Evolutionary conservation across 2,329 filamentous ascomycete genomes (phyloP).

Genomic region (Ascochyta fabae): DNA sequence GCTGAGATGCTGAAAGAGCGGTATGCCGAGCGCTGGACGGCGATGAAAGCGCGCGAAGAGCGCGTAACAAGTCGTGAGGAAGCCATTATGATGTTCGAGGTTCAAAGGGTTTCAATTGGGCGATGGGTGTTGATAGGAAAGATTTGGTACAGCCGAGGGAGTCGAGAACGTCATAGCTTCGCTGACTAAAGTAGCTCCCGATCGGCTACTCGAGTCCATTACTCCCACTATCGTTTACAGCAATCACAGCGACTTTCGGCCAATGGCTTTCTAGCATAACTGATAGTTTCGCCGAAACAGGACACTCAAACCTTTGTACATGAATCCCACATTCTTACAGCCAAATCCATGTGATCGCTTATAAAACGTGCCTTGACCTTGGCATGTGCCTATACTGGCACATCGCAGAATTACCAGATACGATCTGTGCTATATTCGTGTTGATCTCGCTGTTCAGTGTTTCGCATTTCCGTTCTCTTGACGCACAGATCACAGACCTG

Average conservation of each 20-base stretch:
- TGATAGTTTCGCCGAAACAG: too few relatives aligned
- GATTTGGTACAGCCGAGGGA: slow-evolving; percentile 27
- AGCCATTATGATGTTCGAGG: slow-evolving; percentile 50
- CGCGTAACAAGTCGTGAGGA: slow-evolving; percentile 54
- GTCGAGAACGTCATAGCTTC: slow-evolving; percentile 34
- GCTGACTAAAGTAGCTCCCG: slow-evolving; percentile 22
- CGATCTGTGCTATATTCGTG: too few relatives aligned
- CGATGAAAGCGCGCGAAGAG: slow-evolving; percentile 52
- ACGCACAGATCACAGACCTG: too few relatives aligned
- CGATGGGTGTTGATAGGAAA: slow-evolving; percentile 24
- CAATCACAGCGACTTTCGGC: neutral
- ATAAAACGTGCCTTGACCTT: too few relatives aligned
- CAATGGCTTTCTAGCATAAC: too few relatives aligned
- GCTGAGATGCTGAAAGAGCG: slow-evolving; percentile 49
- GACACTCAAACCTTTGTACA: too few relatives aligned
- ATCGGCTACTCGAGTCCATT: slow-evolving; percentile 29
- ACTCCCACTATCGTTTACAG: slow-evolving; percentile 4
- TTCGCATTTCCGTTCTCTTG: too few relatives aligned
- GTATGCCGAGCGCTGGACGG: slow-evolving; percentile 42
- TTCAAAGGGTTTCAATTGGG: slow-evolving; percentile 9
- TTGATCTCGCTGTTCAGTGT: too few relatives aligned
- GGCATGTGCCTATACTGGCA: too few relatives aligned
- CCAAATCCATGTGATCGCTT: too few relatives aligned
- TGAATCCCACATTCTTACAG: too few relatives aligned
- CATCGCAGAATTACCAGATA: too few relatives aligned